phyloP scores from a whole-genome alignment of 2,329 filamentous ascomycete species.

The Coniochaeta sp. region DNA sequence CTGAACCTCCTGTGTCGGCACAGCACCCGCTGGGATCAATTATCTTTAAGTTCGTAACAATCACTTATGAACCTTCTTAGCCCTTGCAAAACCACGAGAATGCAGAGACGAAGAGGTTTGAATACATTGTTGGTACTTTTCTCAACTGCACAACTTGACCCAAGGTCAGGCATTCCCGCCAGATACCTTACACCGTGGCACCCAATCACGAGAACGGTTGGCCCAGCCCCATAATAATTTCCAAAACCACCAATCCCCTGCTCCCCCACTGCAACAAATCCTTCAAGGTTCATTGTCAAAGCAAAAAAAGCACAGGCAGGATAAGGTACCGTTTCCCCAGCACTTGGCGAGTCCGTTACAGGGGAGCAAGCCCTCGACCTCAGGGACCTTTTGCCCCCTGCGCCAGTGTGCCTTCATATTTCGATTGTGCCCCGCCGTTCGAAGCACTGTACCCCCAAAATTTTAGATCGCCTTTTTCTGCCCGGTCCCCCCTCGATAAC shows the following conservation, averaged over 20 bases:
- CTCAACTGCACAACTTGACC: not conserved
- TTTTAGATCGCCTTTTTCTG: conserved; percentile 2
- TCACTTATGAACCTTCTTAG: no score
- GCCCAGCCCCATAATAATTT: no score
- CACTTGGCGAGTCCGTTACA: not conserved
- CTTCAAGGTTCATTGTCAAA: no score
- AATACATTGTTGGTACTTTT: no score
- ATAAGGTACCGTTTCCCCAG: not conserved
- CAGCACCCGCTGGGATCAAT: no score
- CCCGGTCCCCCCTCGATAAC: conserved; percentile 1
- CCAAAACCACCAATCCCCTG: not conserved
- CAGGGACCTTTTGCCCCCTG: not conserved
- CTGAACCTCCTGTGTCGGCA: no score
- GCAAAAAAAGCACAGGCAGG: not conserved
- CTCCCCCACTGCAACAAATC: not conserved
- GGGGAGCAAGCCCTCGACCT: not conserved
- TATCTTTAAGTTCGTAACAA: no score
- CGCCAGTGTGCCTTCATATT: not conserved
- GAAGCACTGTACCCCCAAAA: not conserved
- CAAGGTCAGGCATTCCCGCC: not conserved
- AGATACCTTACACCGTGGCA: not conserved
- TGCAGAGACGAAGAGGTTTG: no score
- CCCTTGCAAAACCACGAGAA: no score
- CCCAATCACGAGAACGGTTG: no score
- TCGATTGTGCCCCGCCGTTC: conserved; percentile 6